Conservation (phyloP, 371 early-diverging fungal genomes). For the Apophysomyces elegans region DNA sequence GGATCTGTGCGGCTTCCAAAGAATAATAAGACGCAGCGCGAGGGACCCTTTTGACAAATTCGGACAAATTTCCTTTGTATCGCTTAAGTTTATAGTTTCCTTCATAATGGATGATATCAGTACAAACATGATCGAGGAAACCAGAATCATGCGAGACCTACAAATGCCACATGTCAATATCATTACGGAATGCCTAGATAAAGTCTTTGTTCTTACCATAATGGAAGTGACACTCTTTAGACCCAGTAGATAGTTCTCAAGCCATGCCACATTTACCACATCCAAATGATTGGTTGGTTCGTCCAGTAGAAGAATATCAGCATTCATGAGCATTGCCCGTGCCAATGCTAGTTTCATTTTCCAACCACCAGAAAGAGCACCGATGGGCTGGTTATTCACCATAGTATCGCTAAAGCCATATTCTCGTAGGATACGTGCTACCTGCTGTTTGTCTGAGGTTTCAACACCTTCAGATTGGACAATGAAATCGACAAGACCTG, state of each 20-base stretch:
- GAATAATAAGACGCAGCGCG: constrained; percentile 78
- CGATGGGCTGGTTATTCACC: constrained; percentile 61
- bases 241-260: constrained; percentile 75
- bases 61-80: constrained; percentile 81
- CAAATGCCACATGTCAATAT: neutral
- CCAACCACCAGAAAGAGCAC: constrained; percentile 86
- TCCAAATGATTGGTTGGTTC: constrained; percentile 94
- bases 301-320: constrained; percentile 84
- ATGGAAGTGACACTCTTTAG: constrained; percentile 74
- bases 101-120: constrained; percentile 81
- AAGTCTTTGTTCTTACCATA: constrained; percentile 46
- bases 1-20: constrained; percentile 56
- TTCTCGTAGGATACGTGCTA: constrained; percentile 56
- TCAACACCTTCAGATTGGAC: constrained; percentile 55
- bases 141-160: constrained; percentile 82
- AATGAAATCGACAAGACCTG: constrained; percentile 68
- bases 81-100: constrained; percentile 69
- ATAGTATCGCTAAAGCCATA: constrained; percentile 74
- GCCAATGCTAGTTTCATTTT: constrained; percentile 88
- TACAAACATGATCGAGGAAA: constrained; percentile 84
- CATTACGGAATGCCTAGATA: neutral
- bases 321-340: constrained; percentile 78
- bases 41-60: constrained; percentile 78
- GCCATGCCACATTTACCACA: constrained; percentile 78
- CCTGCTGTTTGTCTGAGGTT: constrained; percentile 48